Conservation (phyloP, 148 eudicot genomes). For the Rhododendron simsii region DNA sequence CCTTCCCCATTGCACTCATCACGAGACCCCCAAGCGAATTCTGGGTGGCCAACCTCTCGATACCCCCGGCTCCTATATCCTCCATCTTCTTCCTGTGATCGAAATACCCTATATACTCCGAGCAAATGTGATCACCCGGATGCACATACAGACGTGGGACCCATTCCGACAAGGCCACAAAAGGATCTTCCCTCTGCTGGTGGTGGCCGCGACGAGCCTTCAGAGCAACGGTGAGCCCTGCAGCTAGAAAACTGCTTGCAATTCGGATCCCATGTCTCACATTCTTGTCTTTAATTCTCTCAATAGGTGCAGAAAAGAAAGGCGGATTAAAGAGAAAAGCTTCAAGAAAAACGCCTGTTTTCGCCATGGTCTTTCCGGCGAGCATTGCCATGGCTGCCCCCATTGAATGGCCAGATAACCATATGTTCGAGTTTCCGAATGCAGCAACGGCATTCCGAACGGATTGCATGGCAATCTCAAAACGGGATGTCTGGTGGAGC, state of each 20-base stretch:
- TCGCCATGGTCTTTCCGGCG: conserved; percentile 84
- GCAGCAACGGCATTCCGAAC: conserved; percentile 60
- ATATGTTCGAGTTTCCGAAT: conserved; percentile 44
- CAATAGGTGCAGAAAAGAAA: conserved; percentile 75
- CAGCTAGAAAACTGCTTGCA: conserved; percentile 81
- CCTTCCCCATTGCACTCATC: conserved; percentile 66
- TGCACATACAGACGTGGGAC: conserved; percentile 47
- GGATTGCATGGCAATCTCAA: conserved; percentile 60
- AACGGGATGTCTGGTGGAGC: conserved; percentile 72
- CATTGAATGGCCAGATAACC: conserved; percentile 87
- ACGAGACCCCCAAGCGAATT: conserved; percentile 78
- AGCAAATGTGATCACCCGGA: conserved; percentile 55
- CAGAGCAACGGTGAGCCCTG: conserved; percentile 77
- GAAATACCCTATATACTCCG: conserved; percentile 65
- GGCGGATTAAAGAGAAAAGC: conserved; percentile 87
- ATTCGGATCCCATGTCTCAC: conserved; percentile 81
- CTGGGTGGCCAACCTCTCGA: conserved; percentile 66
- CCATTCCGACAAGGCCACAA: conserved; percentile 44
- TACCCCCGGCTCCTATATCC: conserved; percentile 45
- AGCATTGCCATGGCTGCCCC: conserved; percentile 90
- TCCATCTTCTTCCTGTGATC: conserved; percentile 61
- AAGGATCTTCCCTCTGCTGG: conserved; percentile 29
- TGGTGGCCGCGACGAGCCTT: conserved; percentile 24
- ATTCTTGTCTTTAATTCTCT: conserved; percentile 68
- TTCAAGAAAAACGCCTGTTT: conserved; percentile 50